Evolutionary conservation across 345 rosid species (phyloP), one percentile per base, ranked within the genome.

Genomic region (Pistacia vera): DNA sequence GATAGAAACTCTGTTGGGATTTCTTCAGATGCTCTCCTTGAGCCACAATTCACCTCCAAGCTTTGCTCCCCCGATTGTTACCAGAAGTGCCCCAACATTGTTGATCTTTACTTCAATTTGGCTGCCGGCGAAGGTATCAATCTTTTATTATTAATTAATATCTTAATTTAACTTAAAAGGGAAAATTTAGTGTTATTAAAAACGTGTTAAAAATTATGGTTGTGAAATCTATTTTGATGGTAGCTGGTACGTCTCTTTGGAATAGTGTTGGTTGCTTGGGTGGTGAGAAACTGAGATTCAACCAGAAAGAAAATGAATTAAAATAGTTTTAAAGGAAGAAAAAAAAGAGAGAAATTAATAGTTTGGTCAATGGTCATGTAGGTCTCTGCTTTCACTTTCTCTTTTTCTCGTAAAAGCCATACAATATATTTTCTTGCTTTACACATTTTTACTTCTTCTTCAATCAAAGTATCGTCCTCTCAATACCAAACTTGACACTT

Each of bases 101-200:
- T 93, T 54, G 98, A 96, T 69, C 99, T 96, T 30, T 93, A 91
- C 90, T 93, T 86, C 88, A 93, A 96, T 66, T 81, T 96, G 73
- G 99, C 98, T 28, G 95, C 97, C 72, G 99, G 97, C 5, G 99
- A 96, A 93, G 99, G 99, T 96, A 71, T 17, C 17, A 28, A 1
- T 58, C 13, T 20, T 68, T 30, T 30, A 41, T 41, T 17, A 38
- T 38, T 36, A 36, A 36, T 38, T 38, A 38, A 38, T 38, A 41
- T 7, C 1, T 41, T 66, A n/a, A n/a, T n/a, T n/a, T n/a, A n/a
- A n/a, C n/a, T n/a, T n/a, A 30, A 30, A 30, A 30, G 33, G 33
- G 33, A 30, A 30, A 30, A 30, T n/a, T 13, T 4, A 9, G 12
- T 36, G 4, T 20, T 18, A 56, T 63, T 63, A 16, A 64, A 17